phyloP scores from a whole-genome alignment of 257 asterid genomes.

The Petrea volubilis region DNA sequence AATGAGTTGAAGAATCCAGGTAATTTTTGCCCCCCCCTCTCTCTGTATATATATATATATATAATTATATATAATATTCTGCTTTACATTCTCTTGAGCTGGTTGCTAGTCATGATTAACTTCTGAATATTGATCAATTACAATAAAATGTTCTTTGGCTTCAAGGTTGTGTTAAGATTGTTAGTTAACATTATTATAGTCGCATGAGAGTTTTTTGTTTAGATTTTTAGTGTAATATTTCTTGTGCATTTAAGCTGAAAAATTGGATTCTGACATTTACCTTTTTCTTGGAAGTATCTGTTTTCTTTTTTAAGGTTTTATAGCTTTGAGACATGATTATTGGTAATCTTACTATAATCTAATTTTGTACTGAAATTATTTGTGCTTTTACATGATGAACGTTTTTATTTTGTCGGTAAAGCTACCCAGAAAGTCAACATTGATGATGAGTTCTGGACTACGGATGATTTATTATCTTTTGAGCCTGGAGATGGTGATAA shows the following conservation, averaged over 20 bases:
- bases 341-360: not conserved
- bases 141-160: not conserved
- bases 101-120: not conserved
- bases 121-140: not conserved
- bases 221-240: not conserved
- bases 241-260: not conserved
- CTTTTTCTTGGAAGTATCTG: conserved; percentile 15
- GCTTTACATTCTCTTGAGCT: not conserved
- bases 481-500: conserved; percentile 38
- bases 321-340: conserved; percentile 6
- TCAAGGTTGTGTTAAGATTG: not conserved
- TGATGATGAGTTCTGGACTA: conserved; percentile 38
- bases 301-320: not conserved
- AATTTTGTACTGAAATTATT: conserved; percentile 14
- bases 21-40: conserved; percentile 21
- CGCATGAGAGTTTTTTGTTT: not conserved
- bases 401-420: conserved; percentile 24
- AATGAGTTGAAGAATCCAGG: conserved; percentile 43
- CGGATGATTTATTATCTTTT: conserved; percentile 40
- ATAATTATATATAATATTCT: not conserved
- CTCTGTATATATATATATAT: not conserved
- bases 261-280: not conserved
- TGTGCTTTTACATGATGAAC: not conserved
- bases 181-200: not conserved
- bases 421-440: conserved; percentile 35